Evolutionary conservation across 2,329 filamentous ascomycete genomes (phyloP).

Genomic region (Paraphoma chrysanthemicola): DNA sequence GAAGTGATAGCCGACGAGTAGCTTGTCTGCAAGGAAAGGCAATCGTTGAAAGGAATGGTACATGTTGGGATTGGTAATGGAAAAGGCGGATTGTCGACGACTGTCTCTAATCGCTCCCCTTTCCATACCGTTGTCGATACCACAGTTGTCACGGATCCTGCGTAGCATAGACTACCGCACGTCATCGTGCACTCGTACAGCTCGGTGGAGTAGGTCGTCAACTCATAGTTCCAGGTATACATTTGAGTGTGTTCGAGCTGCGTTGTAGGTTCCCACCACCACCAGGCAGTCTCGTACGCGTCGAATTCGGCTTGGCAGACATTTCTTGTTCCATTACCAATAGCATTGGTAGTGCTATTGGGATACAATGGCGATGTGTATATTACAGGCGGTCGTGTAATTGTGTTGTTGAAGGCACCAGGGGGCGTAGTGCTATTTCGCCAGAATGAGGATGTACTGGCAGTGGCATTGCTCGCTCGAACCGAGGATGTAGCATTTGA

Average conservation of each 20-base stretch:
- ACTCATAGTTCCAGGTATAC: conserved; percentile 6
- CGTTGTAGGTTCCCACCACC: not conserved
- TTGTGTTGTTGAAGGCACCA: not conserved
- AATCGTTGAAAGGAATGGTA: conserved; percentile 18
- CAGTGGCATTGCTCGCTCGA: not conserved
- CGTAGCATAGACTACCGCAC: conserved; percentile 23
- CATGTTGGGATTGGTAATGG: conserved; percentile 16
- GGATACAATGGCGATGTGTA: not conserved
- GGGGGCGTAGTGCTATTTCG: not conserved
- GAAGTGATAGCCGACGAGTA: conserved; percentile 11
- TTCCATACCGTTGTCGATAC: conserved; percentile 7
- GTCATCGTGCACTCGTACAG: conserved; percentile 15
- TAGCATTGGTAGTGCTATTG: not conserved
- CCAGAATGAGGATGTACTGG: not conserved
- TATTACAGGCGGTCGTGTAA: not conserved
- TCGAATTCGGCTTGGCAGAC: conserved; percentile 8
- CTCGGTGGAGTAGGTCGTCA: conserved; percentile 5
- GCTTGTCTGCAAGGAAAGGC: conserved; percentile 12
- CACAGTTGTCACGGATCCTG: conserved; percentile 10
- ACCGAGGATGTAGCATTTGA: not conserved
- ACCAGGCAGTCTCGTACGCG: not conserved
- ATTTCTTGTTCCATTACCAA: conserved; percentile 1
- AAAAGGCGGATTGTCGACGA: conserved; percentile 1
- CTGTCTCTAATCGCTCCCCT: not conserved
- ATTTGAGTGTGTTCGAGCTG: too few relatives aligned